phyloP scores from a whole-genome alignment of 2,329 filamentous ascomycete species.

The Zopfia rhizophila region DNA sequence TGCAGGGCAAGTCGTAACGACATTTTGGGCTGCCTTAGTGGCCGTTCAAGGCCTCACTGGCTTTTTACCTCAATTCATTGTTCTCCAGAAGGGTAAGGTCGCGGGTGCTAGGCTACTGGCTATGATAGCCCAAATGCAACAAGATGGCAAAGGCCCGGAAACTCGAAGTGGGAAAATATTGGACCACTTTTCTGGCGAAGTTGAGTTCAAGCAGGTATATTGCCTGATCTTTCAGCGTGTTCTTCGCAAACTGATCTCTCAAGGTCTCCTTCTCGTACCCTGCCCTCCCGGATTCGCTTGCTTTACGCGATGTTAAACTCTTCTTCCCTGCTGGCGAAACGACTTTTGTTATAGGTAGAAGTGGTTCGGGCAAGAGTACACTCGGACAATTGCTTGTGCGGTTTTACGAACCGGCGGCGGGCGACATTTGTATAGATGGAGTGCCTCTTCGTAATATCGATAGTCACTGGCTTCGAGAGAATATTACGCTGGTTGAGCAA shows the following conservation, averaged over 20 bases:
- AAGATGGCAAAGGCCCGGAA: conserved; percentile 27
- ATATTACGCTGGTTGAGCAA: conserved; percentile 85
- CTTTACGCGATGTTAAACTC: conserved; percentile 71
- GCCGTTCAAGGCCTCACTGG: conserved; percentile 79
- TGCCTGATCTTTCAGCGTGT: neutral
- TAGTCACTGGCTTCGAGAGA: conserved; percentile 76
- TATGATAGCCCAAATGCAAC: conserved; percentile 52
- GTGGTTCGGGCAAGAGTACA: conserved; percentile 93
- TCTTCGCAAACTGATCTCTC: conserved; percentile 17
- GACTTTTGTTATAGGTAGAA: conserved; percentile 84
- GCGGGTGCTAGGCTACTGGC: conserved; percentile 72
- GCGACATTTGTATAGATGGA: conserved; percentile 76
- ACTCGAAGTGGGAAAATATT: conserved; percentile 33
- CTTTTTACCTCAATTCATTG: conserved; percentile 79
- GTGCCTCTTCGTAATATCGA: conserved; percentile 70
- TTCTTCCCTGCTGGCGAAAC: conserved; percentile 77
- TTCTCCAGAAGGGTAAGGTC: conserved; percentile 80
- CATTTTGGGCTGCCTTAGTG: conserved; percentile 84
- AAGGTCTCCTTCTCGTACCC: conserved; percentile 88
- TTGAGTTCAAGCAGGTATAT: conserved; percentile 75
- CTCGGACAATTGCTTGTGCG: conserved; percentile 81
- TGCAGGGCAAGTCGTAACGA: conserved; percentile 78
- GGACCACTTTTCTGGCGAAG: conserved; percentile 68
- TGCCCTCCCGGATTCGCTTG: conserved; percentile 68
- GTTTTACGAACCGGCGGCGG: conserved; percentile 75